Percentiles rank a stretch among this genome's conserved stretches.
These are phyloP conservation scores for Cyberlindnera lachancei DNA, from an alignment of 805 yeast species.

Conservation along the genomic window DNA sequence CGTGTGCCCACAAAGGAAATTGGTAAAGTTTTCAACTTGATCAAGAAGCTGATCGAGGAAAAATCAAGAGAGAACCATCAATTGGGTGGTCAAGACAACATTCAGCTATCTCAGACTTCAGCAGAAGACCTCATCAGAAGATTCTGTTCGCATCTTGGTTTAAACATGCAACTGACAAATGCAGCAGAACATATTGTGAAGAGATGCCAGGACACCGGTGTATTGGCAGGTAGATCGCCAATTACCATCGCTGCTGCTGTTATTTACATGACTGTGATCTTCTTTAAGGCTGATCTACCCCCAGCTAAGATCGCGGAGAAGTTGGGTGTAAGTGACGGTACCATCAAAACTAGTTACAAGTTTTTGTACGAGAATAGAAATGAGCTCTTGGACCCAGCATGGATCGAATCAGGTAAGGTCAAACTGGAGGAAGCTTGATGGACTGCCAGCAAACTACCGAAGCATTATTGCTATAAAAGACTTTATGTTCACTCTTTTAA, in stretches of 20 bases:
- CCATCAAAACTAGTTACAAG: constrained; percentile 87
- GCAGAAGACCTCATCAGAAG: constrained; percentile 94
- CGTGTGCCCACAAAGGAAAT: constrained; percentile 91
- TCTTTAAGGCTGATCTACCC: constrained; percentile 71
- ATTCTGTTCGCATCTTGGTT: constrained; percentile 91
- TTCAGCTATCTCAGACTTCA: constrained; percentile 72
- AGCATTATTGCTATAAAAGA: no score
- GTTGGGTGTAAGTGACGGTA: constrained; percentile 95
- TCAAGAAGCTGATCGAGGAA: constrained; percentile 57
- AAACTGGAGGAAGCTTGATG: constrained; percentile 34
- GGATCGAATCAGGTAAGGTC: constrained; percentile 66
- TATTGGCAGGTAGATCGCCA: constrained; percentile 93
- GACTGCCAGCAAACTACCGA: no score
- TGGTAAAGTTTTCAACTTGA: constrained; percentile 82
- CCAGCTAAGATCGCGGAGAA: constrained; percentile 83
- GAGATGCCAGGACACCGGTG: constrained; percentile 84
- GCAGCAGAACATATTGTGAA: constrained; percentile 92
- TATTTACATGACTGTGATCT: constrained; percentile 84
- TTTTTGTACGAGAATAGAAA: constrained; percentile 69
- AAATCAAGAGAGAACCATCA: constrained; percentile 25
- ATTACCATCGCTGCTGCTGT: constrained; percentile 97
- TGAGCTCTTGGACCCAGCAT: constrained; percentile 64
- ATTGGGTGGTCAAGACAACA: constrained; percentile 30
- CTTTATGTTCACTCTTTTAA: no score
- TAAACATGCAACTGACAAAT: constrained; percentile 74